These are phyloP conservation scores for Talaromyces sp. DNA, from an alignment of 2,329 filamentous ascomycete genomes.

Conservation along the genomic window DNA sequence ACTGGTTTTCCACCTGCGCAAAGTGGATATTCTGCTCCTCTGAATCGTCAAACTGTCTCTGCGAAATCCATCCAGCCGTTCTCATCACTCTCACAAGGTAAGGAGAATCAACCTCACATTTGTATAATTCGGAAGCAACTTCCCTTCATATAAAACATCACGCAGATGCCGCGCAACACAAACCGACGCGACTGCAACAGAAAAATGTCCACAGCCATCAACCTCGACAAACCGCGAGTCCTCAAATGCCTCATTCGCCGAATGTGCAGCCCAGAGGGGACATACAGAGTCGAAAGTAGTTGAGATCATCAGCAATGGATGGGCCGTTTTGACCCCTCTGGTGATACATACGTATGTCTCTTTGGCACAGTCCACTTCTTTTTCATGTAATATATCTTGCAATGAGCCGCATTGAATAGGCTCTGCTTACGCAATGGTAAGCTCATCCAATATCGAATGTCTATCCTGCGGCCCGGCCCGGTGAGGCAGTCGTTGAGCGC, in stretches of 20 bases:
- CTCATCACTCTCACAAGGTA: conserved; percentile 3
- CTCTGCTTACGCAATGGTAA: neutral
- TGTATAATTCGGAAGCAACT: conserved; percentile 13
- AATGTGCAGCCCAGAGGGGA: conserved; percentile 16
- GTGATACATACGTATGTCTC: conserved; percentile 12
- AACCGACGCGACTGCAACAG: conserved; percentile 16
- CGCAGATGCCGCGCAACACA: conserved; percentile 17
- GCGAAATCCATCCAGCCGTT: no score
- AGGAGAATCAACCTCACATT: conserved; percentile 12
- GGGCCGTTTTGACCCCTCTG: conserved; percentile 14
- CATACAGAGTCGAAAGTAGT: conserved; percentile 20
- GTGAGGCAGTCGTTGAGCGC: neutral
- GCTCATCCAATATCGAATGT: neutral
- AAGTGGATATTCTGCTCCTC: no score
- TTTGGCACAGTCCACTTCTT: conserved; percentile 13
- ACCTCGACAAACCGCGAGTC: conserved; percentile 19
- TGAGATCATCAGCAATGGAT: conserved; percentile 18
- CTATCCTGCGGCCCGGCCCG: neutral
- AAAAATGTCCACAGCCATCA: conserved; percentile 19
- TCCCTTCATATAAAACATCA: conserved; percentile 17
- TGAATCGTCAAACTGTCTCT: no score
- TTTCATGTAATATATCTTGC: conserved; percentile 2
- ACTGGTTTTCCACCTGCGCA: no score
- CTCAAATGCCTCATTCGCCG: conserved; percentile 18
- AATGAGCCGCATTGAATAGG: neutral